Conservation (phyloP, 345 rosid species). For the Hevea brasiliensis region DNA sequence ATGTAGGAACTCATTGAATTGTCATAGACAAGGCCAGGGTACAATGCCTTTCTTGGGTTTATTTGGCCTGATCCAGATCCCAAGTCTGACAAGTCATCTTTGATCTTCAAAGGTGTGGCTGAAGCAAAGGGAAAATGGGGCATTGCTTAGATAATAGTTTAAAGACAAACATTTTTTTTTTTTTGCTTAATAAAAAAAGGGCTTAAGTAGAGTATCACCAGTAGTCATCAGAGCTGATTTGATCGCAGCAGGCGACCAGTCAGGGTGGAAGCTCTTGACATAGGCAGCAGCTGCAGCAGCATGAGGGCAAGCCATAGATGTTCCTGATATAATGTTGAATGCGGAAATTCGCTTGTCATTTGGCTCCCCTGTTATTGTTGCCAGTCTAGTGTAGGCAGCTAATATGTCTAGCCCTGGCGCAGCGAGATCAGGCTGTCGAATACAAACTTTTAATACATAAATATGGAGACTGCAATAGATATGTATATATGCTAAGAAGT, state of each 20-base stretch:
- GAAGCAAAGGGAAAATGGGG: constrained; percentile 10
- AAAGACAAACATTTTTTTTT: no score
- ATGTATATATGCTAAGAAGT: not conserved
- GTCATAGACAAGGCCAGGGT: constrained; percentile 80
- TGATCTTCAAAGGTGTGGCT: constrained; percentile 68
- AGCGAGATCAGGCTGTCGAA: constrained; percentile 72
- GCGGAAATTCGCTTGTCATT: constrained; percentile 40
- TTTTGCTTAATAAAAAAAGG: no score
- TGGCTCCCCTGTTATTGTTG: constrained; percentile 41
- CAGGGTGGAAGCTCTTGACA: constrained; percentile 76
- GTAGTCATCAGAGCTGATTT: constrained; percentile 93
- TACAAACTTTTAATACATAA: not conserved
- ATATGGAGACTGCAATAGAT: not conserved
- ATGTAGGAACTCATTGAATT: constrained; percentile 46
- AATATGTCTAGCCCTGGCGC: constrained; percentile 83
- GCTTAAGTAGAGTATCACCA: constrained; percentile 31
- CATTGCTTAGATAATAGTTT: not conserved
- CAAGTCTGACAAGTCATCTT: constrained; percentile 44
- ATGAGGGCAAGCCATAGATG: constrained; percentile 94
- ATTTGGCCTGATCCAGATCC: constrained; percentile 82
- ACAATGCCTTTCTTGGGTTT: constrained; percentile 59
- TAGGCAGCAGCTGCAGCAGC: constrained; percentile 76
- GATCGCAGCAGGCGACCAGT: constrained; percentile 84
- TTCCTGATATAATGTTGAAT: constrained; percentile 72
- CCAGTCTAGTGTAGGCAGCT: constrained; percentile 61